phyloP scores from a whole-genome alignment of 2,329 filamentous ascomycete species.

The Exophiala oligosperma region DNA sequence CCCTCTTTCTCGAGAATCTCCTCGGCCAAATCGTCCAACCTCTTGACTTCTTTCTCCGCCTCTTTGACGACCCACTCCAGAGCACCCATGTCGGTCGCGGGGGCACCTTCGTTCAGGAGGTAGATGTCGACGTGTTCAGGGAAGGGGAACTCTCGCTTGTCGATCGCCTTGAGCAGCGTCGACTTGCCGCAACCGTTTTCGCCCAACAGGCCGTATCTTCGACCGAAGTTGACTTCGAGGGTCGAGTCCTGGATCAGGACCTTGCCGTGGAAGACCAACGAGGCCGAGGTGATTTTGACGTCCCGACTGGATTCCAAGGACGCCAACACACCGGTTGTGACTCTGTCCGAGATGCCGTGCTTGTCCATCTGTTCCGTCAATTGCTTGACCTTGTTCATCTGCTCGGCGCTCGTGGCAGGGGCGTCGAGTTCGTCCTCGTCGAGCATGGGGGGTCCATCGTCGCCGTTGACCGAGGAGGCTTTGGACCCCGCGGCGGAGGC shows the following conservation, averaged over 20 bases:
- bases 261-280: constrained; percentile 94
- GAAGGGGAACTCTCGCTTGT: constrained; percentile 89
- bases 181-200: constrained; percentile 99
- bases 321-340: constrained; percentile 93
- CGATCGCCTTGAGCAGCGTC: constrained; percentile 94
- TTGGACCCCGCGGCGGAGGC: constrained; percentile 48
- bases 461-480: constrained; percentile 68
- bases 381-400: constrained; percentile 80
- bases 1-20: constrained; percentile 88
- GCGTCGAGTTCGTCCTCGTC: constrained; percentile 63
- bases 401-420: constrained; percentile 69
- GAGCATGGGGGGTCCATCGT: constrained; percentile 61
- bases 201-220: constrained; percentile 90
- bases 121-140: constrained; percentile 98
- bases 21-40: constrained; percentile 85
- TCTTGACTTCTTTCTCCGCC: constrained; percentile 88
- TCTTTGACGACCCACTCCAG: constrained; percentile 96
- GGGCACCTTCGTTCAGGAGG: constrained; percentile 94
- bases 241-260: constrained; percentile 93
- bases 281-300: constrained; percentile 93
- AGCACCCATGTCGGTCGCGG: constrained; percentile 82
- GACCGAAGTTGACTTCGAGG: constrained; percentile 87
- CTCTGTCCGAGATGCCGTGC: constrained; percentile 92
- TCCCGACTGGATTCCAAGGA: constrained; percentile 84
- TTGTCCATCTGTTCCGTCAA: constrained; percentile 93